Percentiles rank a stretch among this genome's conserved stretches.
Evolutionary conservation across 2,329 filamentous ascomycete species (phyloP).

Genomic region (Diaporthe amygdali): DNA sequence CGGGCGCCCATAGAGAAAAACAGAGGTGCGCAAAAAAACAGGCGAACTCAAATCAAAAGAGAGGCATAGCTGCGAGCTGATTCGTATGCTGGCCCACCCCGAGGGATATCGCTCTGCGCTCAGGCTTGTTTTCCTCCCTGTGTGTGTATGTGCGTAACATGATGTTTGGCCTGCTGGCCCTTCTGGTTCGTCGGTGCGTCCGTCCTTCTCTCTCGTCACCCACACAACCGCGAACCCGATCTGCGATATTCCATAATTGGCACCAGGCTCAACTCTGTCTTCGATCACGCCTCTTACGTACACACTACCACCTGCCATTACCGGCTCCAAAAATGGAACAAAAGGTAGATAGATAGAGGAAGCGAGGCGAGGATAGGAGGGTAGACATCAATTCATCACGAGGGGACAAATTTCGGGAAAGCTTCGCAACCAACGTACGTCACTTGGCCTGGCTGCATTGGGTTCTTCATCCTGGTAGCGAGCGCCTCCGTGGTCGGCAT

Average conservation of each 20-base stretch:
- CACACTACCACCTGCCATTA: neutral
- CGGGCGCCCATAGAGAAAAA: neutral
- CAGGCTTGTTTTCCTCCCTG: neutral
- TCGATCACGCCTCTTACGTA: neutral
- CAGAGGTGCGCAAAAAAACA: neutral
- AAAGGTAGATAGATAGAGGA: neutral
- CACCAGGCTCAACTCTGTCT: neutral
- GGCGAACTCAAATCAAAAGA: neutral
- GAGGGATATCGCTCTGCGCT: conserved; percentile 6
- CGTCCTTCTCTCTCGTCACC: neutral
- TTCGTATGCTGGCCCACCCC: neutral
- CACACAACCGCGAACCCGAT: neutral
- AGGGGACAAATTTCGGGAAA: conserved; percentile 4
- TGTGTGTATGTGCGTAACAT: neutral
- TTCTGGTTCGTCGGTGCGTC: neutral
- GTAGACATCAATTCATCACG: neutral
- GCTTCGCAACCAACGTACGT: conserved; percentile 1
- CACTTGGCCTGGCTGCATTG: neutral
- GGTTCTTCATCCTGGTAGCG: neutral
- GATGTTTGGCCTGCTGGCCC: neutral
- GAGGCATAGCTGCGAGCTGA: neutral
- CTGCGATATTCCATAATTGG: neutral
- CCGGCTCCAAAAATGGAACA: neutral
- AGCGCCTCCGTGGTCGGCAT: neutral
- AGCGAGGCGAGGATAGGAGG: neutral